Conservation (phyloP, 78 protist species). For the Andalucia godoyi region DNA sequence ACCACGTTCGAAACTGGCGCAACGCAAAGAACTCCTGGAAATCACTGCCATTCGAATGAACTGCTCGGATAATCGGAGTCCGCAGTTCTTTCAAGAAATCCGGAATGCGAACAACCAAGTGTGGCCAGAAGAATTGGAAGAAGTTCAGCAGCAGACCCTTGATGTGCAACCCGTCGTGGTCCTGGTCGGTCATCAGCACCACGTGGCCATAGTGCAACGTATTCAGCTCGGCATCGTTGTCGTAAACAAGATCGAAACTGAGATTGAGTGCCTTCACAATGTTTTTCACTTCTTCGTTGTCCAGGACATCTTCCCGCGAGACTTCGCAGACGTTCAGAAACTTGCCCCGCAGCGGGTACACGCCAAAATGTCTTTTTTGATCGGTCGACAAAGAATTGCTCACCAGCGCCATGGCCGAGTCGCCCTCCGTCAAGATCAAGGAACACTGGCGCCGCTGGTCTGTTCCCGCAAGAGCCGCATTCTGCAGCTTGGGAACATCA, state of each 20-base stretch:
- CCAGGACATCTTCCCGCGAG: constrained; percentile 16
- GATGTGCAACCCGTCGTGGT: constrained; percentile 99
- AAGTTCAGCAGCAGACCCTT: constrained; percentile 97
- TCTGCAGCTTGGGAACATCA: constrained; percentile 85
- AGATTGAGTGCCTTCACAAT: constrained; percentile 83
- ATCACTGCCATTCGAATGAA: constrained; percentile 7
- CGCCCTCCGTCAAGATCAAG: constrained; percentile 96
- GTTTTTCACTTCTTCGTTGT: constrained; percentile 73
- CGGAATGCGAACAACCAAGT: too few relatives aligned
- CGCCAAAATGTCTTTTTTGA: constrained; percentile 94
- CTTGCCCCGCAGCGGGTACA: constrained; percentile 98
- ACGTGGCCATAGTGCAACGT: constrained; percentile 89
- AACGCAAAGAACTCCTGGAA: constrained; percentile 96
- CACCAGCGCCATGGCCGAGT: constrained; percentile 86
- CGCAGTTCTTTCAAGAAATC: too few relatives aligned
- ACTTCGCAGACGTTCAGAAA: constrained; percentile 95
- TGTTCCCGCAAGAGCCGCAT: constrained; percentile 84
- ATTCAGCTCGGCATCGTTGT: neutral
- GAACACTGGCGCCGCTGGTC: constrained; percentile 72
- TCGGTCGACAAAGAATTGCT: constrained; percentile 66
- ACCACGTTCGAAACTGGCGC: constrained; percentile 77
- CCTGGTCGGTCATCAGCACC: constrained; percentile 99
- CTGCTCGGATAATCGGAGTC: constrained; percentile 91
- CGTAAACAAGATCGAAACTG: constrained; percentile 45
- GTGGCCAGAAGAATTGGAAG: constrained; percentile 94